Evolutionary conservation across 2,329 filamentous ascomycete genomes (phyloP).

Genomic region (Pezicula rhizophila): DNA sequence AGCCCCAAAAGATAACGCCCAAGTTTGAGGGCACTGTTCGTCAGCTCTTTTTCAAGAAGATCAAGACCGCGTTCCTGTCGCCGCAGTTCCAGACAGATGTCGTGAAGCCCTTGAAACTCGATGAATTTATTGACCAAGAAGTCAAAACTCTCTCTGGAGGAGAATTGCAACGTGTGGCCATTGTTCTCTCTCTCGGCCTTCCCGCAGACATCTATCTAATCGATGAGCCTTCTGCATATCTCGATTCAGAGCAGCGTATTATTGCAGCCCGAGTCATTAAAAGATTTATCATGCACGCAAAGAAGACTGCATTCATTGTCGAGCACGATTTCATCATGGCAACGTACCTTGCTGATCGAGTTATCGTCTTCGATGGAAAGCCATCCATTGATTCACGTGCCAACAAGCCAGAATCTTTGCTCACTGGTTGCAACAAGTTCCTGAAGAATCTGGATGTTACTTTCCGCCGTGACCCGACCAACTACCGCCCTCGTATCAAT

Average conservation of each 20-base stretch:
- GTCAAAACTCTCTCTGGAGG: conserved; percentile 98
- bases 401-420: conserved; percentile 82
- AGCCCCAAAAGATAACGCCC: conserved; percentile 98
- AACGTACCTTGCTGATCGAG: conserved; percentile 73
- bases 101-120: conserved; percentile 97
- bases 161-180: conserved; percentile 98
- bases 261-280: conserved; percentile 97
- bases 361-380: conserved; percentile 96
- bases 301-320: conserved; percentile 98
- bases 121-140: conserved; percentile 99
- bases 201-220: conserved; percentile 98
- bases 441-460: conserved; percentile 95
- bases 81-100: conserved; percentile 99
- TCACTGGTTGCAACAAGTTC: conserved; percentile 92
- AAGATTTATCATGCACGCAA: conserved; percentile 99
- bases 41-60: conserved; percentile 99
- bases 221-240: conserved; percentile 94
- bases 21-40: conserved; percentile 97
- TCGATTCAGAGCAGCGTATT: conserved; percentile 98
- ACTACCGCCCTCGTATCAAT: conserved; percentile 97
- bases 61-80: conserved; percentile 91
- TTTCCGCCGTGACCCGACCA: conserved; percentile 95
- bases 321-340: conserved; percentile 99
- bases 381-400: conserved; percentile 84
- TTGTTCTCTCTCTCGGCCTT: conserved; percentile 90